Evolutionary conservation across 257 asterid species (phyloP), one percentile per base, ranked within the genome.

Genomic region (Petunia axillaris): DNA sequence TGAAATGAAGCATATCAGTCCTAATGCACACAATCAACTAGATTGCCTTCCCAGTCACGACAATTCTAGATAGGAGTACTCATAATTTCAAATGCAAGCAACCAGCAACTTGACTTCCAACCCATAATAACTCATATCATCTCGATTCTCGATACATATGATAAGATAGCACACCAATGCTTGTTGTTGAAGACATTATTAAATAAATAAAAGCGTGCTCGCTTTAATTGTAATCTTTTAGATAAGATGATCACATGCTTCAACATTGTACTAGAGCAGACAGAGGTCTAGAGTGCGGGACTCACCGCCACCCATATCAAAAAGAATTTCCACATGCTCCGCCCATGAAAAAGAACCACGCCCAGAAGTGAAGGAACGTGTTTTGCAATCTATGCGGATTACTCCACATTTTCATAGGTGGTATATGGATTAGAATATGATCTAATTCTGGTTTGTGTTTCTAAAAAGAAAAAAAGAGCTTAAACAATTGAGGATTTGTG

Each of bases 1-100:
- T 35, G 62, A 73, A 73, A 35, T 73, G 6, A 73, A 73, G 13
- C 36, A 0, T 43, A 43, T 39, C n/a, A 53, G 52, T 3, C 25
- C 63, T 25, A 50, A 73, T 73, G 78, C 78, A 73, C 7, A 36
- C 63, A 73, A 11, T 50, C 63, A 73, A 36, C 63, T 50, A 73
- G 13, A 48, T 5, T 25, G 44, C 6, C 77, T 71, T 71, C 46
- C 75, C 44, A 5, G 13, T 50, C 78, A 3, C 4, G 11, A 50
- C 11, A 50, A 50, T 36, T 48, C 78, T 46, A 11, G 46, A 73
- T 35, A 59, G 39, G 8, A n/a, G 50, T 5, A 50, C 62, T 73
- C 62, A 2, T 50, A 35, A 50, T 50, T 38, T 35, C 36, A 73
- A 50, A 50, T 73, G 25, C 44, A 73, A 50, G 62, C 35, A 67